Percentiles rank a stretch among this genome's conserved stretches.
These are phyloP conservation scores for Royoungia palumana DNA, from an alignment of 768 basidiomycete species.

Conservation along the genomic window DNA sequence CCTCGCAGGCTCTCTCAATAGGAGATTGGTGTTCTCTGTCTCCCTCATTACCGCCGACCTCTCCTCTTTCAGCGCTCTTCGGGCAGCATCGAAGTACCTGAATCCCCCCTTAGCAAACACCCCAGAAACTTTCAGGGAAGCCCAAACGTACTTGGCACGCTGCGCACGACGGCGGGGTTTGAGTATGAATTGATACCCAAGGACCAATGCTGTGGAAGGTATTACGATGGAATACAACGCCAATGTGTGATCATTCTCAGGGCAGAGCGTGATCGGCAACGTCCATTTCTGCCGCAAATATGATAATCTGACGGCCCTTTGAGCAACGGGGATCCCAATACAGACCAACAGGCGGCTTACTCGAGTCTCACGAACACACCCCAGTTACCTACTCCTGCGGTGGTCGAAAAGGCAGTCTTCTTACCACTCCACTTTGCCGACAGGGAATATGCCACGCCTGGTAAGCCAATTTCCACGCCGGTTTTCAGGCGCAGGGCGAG, in stretches of 20 bases:
- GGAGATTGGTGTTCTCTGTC: slow-evolving; percentile 54
- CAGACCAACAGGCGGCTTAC: slow-evolving; percentile 33
- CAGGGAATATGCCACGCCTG: slow-evolving; percentile 42
- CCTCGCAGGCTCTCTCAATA: slow-evolving; percentile 67
- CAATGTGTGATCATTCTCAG: slow-evolving; percentile 43
- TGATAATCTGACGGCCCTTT: slow-evolving; percentile 38
- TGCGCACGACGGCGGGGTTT: slow-evolving; percentile 52
- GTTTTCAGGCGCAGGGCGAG: slow-evolving; percentile 52
- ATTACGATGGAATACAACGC: slow-evolving; percentile 51
- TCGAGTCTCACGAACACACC: slow-evolving; percentile 55
- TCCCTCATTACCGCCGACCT: slow-evolving; percentile 60
- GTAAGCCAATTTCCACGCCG: slow-evolving; percentile 46
- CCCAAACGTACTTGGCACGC: slow-evolving; percentile 46
- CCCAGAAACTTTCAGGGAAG: slow-evolving; percentile 7
- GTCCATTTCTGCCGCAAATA: slow-evolving; percentile 57
- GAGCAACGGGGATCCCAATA: slow-evolving; percentile 10
- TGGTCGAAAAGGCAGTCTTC: slow-evolving; percentile 41
- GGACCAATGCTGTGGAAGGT: slow-evolving; percentile 49
- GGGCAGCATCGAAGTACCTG: slow-evolving; percentile 67
- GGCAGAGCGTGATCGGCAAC: slow-evolving; percentile 56
- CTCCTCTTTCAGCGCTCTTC: slow-evolving; percentile 60
- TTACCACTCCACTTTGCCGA: slow-evolving; percentile 50
- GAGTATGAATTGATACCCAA: slow-evolving; percentile 57
- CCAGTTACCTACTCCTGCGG: slow-evolving; percentile 40
- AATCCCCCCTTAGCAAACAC: slow-evolving; percentile 16